Evolutionary conservation across 345 rosid species (phyloP).

Genomic region (Geranium brycei): DNA sequence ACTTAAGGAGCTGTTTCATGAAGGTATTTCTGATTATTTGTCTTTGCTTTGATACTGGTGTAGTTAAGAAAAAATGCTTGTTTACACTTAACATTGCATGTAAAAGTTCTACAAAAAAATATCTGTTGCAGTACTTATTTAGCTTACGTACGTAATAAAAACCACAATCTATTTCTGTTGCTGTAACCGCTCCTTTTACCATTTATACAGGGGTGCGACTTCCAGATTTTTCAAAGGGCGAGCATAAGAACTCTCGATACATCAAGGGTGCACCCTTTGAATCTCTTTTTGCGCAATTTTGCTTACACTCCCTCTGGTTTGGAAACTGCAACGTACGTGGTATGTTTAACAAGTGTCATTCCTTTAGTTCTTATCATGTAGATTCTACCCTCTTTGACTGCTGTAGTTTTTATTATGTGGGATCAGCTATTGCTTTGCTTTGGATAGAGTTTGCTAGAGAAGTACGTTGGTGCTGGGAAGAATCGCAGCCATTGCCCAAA

Average conservation of each 20-base stretch:
- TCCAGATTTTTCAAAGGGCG: constrained; percentile 37
- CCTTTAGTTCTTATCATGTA: neutral
- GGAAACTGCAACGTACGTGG: constrained; percentile 92
- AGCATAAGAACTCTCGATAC: constrained; percentile 63
- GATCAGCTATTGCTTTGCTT: constrained; percentile 68
- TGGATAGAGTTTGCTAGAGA: constrained; percentile 96
- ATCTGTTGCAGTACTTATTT: neutral
- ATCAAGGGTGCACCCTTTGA: constrained; percentile 76
- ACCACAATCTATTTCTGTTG: neutral
- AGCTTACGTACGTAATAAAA: neutral
- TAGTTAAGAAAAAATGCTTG: neutral
- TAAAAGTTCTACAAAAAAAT: too few relatives aligned
- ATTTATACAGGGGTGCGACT: constrained; percentile 34
- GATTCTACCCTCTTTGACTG: constrained; percentile 7
- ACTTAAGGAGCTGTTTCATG: constrained; percentile 81
- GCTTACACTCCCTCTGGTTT: constrained; percentile 75
- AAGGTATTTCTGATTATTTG: constrained; percentile 30
- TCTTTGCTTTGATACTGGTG: neutral
- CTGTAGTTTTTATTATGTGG: constrained; percentile 9
- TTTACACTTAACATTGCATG: neutral
- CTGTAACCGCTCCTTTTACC: constrained; percentile 6
- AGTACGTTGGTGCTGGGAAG: constrained; percentile 99
- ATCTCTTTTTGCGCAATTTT: constrained; percentile 80
- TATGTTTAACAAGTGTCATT: constrained; percentile 22
- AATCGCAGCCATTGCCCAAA: constrained; percentile 73